phyloP scores from a whole-genome alignment of 257 asterid species.

The Paraleonurus japonicus region DNA sequence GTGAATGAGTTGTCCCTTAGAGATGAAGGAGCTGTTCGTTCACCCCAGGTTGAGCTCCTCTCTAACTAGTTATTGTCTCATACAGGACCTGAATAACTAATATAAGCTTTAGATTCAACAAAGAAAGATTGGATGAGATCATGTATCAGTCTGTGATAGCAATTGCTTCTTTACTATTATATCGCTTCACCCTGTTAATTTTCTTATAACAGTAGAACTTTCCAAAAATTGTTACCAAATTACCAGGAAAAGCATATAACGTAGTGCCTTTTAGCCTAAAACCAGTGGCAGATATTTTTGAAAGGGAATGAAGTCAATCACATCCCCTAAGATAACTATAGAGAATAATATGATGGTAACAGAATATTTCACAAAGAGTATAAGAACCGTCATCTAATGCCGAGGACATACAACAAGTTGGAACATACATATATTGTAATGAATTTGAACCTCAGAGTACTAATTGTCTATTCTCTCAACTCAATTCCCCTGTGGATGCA shows the following conservation, averaged over 20 bases:
- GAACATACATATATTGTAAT: not conserved
- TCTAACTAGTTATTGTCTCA: conserved; percentile 11
- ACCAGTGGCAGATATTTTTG: not conserved
- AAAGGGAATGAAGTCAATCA: not conserved
- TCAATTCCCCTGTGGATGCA: not conserved
- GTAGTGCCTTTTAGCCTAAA: not conserved
- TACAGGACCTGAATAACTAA: not conserved
- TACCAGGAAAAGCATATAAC: not conserved
- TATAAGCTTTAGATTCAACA: not conserved
- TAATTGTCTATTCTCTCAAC: not conserved
- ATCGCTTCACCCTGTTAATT: not conserved
- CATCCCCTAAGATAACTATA: too few species aligned
- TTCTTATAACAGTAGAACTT: not conserved
- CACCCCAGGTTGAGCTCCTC: conserved; percentile 21
- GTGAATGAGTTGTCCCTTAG: not conserved
- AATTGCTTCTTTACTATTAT: not conserved
- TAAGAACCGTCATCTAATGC: not conserved
- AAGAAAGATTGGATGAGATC: not conserved
- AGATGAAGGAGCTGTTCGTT: not conserved
- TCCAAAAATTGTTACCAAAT: not conserved
- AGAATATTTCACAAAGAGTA: not conserved
- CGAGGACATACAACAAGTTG: not conserved
- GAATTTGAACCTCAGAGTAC: not conserved
- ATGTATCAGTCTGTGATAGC: not conserved
- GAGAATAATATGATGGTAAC: not conserved